A percentile compares a stretch with the other conserved stretches of the same genome.
phyloP scores from a whole-genome alignment of 2,329 filamentous ascomycete species.

The Colletotrichum kahawae region DNA sequence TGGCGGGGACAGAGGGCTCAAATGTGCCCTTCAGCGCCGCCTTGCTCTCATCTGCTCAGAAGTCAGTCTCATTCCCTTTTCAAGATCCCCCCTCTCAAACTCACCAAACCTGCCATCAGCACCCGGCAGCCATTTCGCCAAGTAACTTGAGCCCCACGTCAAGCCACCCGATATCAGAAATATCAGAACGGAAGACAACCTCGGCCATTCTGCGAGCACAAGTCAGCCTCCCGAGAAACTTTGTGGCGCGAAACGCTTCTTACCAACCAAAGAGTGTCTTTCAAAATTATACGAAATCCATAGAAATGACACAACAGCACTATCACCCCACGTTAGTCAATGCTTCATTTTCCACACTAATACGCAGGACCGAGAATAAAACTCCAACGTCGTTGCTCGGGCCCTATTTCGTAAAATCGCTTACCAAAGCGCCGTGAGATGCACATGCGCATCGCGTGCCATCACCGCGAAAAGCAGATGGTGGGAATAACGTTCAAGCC shows the following conservation, averaged over 20 bases:
- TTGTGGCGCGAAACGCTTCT: background rate
- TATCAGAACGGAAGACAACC: constrained; percentile 52
- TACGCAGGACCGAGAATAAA: background rate
- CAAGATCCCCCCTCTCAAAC: background rate
- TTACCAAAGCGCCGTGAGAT: constrained; percentile 41
- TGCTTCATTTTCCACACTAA: background rate
- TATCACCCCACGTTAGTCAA: constrained; percentile 24
- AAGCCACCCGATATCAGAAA: constrained; percentile 49
- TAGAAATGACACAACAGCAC: constrained; percentile 52
- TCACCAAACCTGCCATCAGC: constrained; percentile 51
- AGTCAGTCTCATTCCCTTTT: background rate
- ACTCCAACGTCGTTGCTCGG: background rate
- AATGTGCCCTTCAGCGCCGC: background rate
- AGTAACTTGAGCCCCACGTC: constrained; percentile 45
- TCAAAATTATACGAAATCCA: constrained; percentile 53
- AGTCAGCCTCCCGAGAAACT: background rate
- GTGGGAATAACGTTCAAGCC: background rate
- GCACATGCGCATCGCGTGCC: constrained; percentile 36
- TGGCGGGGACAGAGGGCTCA: constrained; percentile 42
- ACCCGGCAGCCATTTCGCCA: constrained; percentile 51
- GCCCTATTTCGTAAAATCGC: background rate
- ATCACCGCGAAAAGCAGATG: constrained; percentile 20
- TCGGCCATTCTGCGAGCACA: constrained; percentile 46
- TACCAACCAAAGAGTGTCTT: constrained; percentile 55
- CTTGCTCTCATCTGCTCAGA: constrained; percentile 9